A percentile compares a stretch with the other conserved stretches of the same genome.
Conservation (phyloP, 257 asterid species). For the Solanum virginianum region DNA sequence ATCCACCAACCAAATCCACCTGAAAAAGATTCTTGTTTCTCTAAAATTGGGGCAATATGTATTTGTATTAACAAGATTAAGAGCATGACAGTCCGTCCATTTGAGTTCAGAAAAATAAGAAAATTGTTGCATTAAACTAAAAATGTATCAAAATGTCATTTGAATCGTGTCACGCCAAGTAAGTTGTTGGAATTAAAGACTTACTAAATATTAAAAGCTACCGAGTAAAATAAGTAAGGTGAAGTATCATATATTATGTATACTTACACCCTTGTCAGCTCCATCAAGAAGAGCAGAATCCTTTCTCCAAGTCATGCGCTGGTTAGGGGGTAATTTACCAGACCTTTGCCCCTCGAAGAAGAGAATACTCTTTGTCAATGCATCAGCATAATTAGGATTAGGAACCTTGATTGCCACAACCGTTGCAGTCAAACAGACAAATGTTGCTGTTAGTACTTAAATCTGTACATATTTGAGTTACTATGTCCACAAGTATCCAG, state of each 20-base stretch:
- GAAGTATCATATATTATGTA: background rate
- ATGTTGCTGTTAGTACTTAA: background rate
- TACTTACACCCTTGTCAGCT: constrained; percentile 32
- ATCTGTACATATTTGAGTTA: background rate
- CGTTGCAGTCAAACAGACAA: background rate
- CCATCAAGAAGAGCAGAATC: constrained; percentile 69
- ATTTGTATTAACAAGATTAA: background rate
- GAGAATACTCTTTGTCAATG: constrained; percentile 57
- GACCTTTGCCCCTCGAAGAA: constrained; percentile 93
- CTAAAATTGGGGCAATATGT: background rate
- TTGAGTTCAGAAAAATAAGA: background rate
- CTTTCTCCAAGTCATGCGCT: constrained; percentile 46
- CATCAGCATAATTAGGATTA: constrained; percentile 42
- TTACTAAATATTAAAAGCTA: background rate
- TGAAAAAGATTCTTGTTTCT: background rate
- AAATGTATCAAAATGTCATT: background rate
- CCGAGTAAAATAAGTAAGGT: background rate
- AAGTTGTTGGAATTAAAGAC: background rate
- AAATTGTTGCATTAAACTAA: background rate
- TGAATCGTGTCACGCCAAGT: background rate
- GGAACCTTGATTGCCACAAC: background rate
- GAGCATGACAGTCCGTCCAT: background rate
- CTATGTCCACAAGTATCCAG: background rate
- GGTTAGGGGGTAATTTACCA: constrained; percentile 39
- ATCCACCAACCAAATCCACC: constrained; percentile 87